Conservation (phyloP, 805 yeast genomes). For the Ogataea populi-albae region DNA sequence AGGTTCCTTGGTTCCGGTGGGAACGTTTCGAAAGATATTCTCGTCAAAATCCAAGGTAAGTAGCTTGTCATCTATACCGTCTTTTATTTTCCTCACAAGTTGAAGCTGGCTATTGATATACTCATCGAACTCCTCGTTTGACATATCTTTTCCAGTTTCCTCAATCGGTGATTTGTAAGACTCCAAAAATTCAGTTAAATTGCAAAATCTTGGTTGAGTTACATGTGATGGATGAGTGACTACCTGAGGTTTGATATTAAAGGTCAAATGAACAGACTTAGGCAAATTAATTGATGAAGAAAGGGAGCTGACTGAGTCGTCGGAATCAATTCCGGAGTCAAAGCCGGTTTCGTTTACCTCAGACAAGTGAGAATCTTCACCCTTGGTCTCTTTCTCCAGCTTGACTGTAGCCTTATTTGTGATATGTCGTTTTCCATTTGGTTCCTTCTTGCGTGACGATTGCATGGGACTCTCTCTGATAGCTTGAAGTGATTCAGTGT, state of each 20-base stretch:
- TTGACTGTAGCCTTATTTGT: constrained; percentile 1
- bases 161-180: constrained; percentile 62
- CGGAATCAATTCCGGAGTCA: constrained; percentile 15
- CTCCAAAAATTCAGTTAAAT: constrained; percentile 43
- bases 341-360: constrained; percentile 5
- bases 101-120: constrained; percentile 52
- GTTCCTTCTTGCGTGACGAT: too few species aligned
- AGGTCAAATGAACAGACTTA: constrained; percentile 30
- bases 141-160: constrained; percentile 42
- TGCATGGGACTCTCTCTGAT: too few species aligned
- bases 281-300: constrained; percentile 21
- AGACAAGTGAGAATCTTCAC: too few species aligned
- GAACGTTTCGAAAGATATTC: constrained; percentile 44
- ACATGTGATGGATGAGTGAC: constrained; percentile 62
- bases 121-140: constrained; percentile 57
- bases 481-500: background rate
- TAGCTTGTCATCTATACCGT: constrained; percentile 44
- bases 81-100: constrained; percentile 42
- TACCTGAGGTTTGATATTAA: constrained; percentile 42
- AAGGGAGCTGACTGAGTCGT: constrained; percentile 16
- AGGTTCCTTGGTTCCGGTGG: constrained; percentile 38
- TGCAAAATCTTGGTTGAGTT: constrained; percentile 41
- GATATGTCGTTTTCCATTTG: too few species aligned
- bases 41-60: constrained; percentile 44
- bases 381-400: constrained; percentile 4